Percentiles rank a stretch among this genome's conserved stretches.
Evolutionary conservation across 192 early-diverging fungal species (phyloP).

Genomic region (Entomortierella lignicola): DNA sequence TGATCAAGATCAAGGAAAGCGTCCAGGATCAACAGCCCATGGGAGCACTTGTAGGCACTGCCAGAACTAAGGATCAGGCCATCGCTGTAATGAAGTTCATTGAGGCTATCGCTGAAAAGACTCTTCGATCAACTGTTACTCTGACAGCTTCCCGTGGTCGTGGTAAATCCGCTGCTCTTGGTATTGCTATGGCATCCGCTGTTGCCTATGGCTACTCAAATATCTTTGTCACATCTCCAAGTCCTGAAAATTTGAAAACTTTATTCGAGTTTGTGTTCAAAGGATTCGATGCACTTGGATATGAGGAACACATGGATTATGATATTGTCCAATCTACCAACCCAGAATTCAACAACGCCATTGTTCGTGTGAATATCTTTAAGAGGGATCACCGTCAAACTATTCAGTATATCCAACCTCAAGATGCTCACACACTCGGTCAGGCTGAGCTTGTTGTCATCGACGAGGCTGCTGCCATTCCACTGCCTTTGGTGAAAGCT

Average conservation of each 20-base stretch:
- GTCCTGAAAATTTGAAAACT: constrained; percentile 98
- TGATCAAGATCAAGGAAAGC: constrained; percentile 85
- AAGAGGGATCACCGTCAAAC: constrained; percentile 94
- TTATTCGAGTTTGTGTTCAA: constrained; percentile 99
- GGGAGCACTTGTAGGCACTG: constrained; percentile 80
- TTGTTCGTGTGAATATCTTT: constrained; percentile 97
- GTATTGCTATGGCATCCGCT: constrained; percentile 93
- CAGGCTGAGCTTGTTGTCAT: constrained; percentile 99
- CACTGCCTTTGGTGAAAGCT: constrained; percentile 90
- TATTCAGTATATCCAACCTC: constrained; percentile 98
- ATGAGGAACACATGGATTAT: constrained; percentile 98
- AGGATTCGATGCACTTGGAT: constrained; percentile 97
- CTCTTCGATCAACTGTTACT: constrained; percentile 89
- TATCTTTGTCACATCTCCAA: constrained; percentile 98
- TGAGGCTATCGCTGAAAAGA: constrained; percentile 95
- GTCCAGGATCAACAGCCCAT: constrained; percentile 93
- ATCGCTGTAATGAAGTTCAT: constrained; percentile 97
- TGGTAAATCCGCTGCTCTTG: constrained; percentile 97
- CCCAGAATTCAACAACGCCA: constrained; percentile 93
- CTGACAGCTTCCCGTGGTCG: constrained; percentile 96
- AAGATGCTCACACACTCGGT: constrained; percentile 90
- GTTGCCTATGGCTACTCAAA: constrained; percentile 99
- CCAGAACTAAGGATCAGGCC: constrained; percentile 95
- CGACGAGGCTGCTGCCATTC: constrained; percentile 99
- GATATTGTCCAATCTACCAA: constrained; percentile 99